Percentiles rank a stretch among this genome's conserved stretches.
Evolutionary conservation across 345 rosid genomes (phyloP).

Genomic region (Melastoma malabathricum): DNA sequence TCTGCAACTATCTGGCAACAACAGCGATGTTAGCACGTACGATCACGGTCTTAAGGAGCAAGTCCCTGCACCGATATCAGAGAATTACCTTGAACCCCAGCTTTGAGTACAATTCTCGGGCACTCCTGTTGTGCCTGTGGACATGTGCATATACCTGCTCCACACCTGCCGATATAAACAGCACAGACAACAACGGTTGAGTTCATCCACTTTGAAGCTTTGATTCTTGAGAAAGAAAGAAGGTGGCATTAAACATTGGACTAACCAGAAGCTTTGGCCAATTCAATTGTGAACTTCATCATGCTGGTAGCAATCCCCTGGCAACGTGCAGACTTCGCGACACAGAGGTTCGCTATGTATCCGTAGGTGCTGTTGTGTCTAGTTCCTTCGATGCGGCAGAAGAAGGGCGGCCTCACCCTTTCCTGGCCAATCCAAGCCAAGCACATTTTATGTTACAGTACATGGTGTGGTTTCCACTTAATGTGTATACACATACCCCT

Average conservation of each 20-base stretch:
- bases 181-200: not conserved
- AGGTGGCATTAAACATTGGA: not conserved
- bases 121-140: slow-evolving; percentile 44
- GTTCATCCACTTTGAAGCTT: too few relatives aligned
- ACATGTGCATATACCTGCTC: slow-evolving; percentile 64
- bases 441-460: too few relatives aligned
- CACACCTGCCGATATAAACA: slow-evolving; percentile 29
- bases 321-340: slow-evolving; percentile 72
- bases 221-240: too few relatives aligned
- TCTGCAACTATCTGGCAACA: slow-evolving; percentile 44
- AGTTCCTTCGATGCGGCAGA: slow-evolving; percentile 25
- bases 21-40: not conserved
- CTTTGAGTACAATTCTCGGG: slow-evolving; percentile 49
- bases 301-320: slow-evolving; percentile 70
- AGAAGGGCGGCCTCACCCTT: slow-evolving; percentile 35
- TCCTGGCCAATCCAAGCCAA: slow-evolving; percentile 30
- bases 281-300: slow-evolving; percentile 52
- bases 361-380: slow-evolving; percentile 38
- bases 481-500: slow-evolving; percentile 28
- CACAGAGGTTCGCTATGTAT: slow-evolving; percentile 69
- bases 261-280: slow-evolving; percentile 56
- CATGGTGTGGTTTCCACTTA: too few relatives aligned
- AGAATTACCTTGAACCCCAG: slow-evolving; percentile 60
- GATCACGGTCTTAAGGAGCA: too few relatives aligned
- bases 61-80: not conserved